Evolutionary conservation across 164 flowering plant genomes (phyloP).

Genomic region (Umbilicus rupestris): DNA sequence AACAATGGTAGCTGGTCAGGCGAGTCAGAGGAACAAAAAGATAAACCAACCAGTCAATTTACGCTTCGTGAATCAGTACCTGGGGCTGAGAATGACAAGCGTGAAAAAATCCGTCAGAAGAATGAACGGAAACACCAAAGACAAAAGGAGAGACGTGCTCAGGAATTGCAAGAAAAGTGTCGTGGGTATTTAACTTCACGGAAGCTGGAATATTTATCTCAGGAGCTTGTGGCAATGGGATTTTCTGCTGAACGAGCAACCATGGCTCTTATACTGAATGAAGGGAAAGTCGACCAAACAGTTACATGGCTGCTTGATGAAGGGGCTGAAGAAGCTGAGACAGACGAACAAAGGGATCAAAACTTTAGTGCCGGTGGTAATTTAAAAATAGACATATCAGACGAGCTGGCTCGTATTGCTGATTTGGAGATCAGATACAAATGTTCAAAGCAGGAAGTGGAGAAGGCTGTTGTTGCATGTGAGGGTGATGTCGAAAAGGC

Average conservation of each 20-base stretch:
- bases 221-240: constrained; percentile 88
- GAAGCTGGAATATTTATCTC: constrained; percentile 72
- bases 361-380: constrained; percentile 32
- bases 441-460: constrained; percentile 79
- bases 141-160: constrained; percentile 89
- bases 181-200: constrained; percentile 81
- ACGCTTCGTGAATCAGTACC: constrained; percentile 44
- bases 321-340: constrained; percentile 66
- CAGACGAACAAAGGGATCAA: constrained; percentile 35
- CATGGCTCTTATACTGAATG: constrained; percentile 78
- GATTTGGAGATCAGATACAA: constrained; percentile 53
- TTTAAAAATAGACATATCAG: constrained; percentile 74
- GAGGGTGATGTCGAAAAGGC: constrained; percentile 92
- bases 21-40: constrained; percentile 94
- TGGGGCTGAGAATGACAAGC: constrained; percentile 74
- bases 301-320: constrained; percentile 23
- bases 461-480: constrained; percentile 67
- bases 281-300: constrained; percentile 13
- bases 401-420: constrained; percentile 69
- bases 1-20: constrained; percentile 86
- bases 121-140: constrained; percentile 94
- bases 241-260: constrained; percentile 79
- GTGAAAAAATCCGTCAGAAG: constrained; percentile 84
- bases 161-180: constrained; percentile 79
- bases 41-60: constrained; percentile 31